Evolutionary conservation across 106 monocot species (phyloP), one percentile per base, ranked within the genome.

Genomic region (Dendrobium officinale): DNA sequence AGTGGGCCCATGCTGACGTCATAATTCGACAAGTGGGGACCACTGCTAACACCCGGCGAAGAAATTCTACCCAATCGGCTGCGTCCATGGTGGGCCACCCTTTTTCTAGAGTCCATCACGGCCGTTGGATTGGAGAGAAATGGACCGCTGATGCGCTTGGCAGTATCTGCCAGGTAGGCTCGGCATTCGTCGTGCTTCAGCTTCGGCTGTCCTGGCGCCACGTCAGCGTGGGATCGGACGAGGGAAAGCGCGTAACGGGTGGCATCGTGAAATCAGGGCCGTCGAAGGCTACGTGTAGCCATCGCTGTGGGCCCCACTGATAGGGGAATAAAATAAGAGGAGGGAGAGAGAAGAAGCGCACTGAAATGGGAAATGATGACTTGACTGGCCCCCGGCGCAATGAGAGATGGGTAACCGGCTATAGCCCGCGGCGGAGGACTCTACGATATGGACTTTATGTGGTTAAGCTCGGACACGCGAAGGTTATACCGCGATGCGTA

Each of bases 311-410:
- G 77, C n/a, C 74, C 20, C 74, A 8, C 73, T 1, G 44, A 42
- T 2, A 9, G 43, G 4, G 74, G 74, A 74, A 44, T 42, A 74
- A 44, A 40, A 74, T 43, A 74, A 74, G 6, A 42, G 42, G 76
- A 48, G 48, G 41, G 22, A 49, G n/a, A 15, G 15, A 51, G 51
- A 49, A 24, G 20, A 37, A 59, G 20, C 49, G 73, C 83, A 78
- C 55, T 82, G 67, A 70, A 77, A 55, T 29, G 82, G 67, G 77
- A 81, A 75, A 81, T 81, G 22, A 44, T 75, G 26, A 26, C 47
- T 78, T 37, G 41, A 77, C 54, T 55, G 78, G 78, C 31, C 82
- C 70, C 51, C n/a, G 31, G 31, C 37, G 64, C 70, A 66, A 26
- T 26, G 26, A 6, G 64, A 66, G 70, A 6, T 72, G 10, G 22